Conservation (phyloP, 306 rosid species). For the Hippophae tibetana region DNA sequence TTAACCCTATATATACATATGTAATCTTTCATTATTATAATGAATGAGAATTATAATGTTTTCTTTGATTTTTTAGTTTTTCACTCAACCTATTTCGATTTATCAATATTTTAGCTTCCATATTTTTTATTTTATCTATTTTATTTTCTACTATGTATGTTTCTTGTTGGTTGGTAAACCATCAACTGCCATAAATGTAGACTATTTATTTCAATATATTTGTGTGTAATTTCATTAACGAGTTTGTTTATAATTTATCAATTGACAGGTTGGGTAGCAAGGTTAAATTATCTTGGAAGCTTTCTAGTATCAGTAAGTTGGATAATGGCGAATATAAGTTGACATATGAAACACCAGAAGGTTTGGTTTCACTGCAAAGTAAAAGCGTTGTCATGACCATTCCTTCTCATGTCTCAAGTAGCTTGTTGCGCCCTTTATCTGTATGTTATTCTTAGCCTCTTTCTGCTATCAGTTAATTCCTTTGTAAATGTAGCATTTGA, state of each 20-base stretch:
- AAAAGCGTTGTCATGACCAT: constrained; percentile 80
- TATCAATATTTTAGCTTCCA: no score
- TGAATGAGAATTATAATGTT: no score
- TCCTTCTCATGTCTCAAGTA: constrained; percentile 78
- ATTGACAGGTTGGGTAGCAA: constrained; percentile 68
- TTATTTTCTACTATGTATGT: not conserved
- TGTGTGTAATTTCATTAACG: constrained; percentile 3
- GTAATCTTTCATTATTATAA: no score
- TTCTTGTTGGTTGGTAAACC: constrained; percentile 8
- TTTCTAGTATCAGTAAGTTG: constrained; percentile 58
- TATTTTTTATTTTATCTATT: no score
- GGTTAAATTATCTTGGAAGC: constrained; percentile 89
- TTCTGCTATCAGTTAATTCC: not conserved
- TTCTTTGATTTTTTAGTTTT: no score
- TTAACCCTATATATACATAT: no score
- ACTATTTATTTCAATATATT: not conserved
- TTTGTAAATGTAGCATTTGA: constrained; percentile 15
- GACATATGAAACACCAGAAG: constrained; percentile 87
- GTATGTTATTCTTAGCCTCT: constrained; percentile 41
- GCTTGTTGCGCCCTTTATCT: constrained; percentile 67
- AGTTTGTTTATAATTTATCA: constrained; percentile 12
- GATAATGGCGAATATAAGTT: constrained; percentile 62
- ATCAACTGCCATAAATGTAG: not conserved
- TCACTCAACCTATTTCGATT: no score
- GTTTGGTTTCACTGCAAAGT: constrained; percentile 58